phyloP scores from a whole-genome alignment of 108 stramenopile species.

The Nitzschia sp. region DNA sequence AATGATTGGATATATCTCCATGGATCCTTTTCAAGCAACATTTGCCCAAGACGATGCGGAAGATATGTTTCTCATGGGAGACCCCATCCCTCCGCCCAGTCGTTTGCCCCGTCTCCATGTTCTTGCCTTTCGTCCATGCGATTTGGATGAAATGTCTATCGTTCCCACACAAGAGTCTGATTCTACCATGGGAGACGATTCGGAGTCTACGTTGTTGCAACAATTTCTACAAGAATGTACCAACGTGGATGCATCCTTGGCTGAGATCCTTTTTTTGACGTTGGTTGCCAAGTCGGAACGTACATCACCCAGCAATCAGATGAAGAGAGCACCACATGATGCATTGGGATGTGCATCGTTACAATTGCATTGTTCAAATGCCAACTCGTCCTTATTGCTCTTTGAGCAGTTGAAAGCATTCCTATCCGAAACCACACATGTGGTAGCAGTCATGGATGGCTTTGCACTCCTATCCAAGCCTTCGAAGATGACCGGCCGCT shows the following conservation, averaged over 20 bases:
- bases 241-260: background rate
- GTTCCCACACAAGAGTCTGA: too few relatives aligned
- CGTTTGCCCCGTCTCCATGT: slow-evolving; percentile 59
- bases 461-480: background rate
- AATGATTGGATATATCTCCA: slow-evolving; percentile 44
- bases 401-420: slow-evolving; percentile 25
- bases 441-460: slow-evolving; percentile 33
- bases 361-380: slow-evolving; percentile 5
- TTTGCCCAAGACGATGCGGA: slow-evolving; percentile 18
- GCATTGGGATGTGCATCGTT: slow-evolving; percentile 59
- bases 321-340: slow-evolving; percentile 7
- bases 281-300: slow-evolving; percentile 40
- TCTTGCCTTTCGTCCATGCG: slow-evolving; percentile 29
- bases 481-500: slow-evolving; percentile 40
- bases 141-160: slow-evolving; percentile 37
- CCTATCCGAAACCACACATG: slow-evolving; percentile 33
- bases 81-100: slow-evolving; percentile 44
- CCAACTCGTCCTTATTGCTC: background rate
- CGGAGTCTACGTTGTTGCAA: too few relatives aligned
- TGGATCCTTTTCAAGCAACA: slow-evolving; percentile 44
- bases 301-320: background rate
- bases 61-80: background rate
- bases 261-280: slow-evolving; percentile 32
- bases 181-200: too few relatives aligned
- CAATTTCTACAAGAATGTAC: too few relatives aligned